These are phyloP conservation scores for Wickerhamomyces ciferrii DNA, from an alignment of 805 yeast species.

Conservation along the genomic window DNA sequence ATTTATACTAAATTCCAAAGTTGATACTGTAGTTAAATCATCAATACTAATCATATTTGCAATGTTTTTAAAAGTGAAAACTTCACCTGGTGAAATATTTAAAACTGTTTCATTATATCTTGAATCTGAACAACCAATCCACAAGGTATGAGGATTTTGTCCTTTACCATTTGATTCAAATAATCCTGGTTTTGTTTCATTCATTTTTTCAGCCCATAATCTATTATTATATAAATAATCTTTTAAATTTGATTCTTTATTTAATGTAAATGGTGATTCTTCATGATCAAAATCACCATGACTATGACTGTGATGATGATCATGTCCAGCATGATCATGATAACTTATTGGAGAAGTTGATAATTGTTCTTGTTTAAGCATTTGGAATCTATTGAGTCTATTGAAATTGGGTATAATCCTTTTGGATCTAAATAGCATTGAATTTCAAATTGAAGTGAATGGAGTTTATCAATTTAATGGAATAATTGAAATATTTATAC, in stretches of 20 bases:
- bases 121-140: conserved; percentile 94
- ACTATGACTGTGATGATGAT: neutral
- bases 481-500: too few relatives aligned
- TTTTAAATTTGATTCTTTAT: conserved; percentile 39
- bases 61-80: conserved; percentile 83
- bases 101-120: conserved; percentile 79
- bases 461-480: too few relatives aligned
- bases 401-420: neutral
- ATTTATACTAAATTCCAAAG: conserved; percentile 83
- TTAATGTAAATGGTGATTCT: conserved; percentile 26
- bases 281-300: conserved; percentile 4
- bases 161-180: conserved; percentile 58
- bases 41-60: conserved; percentile 69
- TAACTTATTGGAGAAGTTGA: neutral
- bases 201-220: conserved; percentile 34
- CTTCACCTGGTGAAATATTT: conserved; percentile 83
- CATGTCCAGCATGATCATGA: neutral
- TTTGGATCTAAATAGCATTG: neutral
- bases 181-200: conserved; percentile 17
- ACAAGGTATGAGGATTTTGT: conserved; percentile 87
- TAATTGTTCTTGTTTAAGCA: neutral
- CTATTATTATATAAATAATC: conserved; percentile 47
- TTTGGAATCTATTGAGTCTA: neutral
- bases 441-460: too few relatives aligned
- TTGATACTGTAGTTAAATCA: conserved; percentile 72